These are phyloP conservation scores for Ogataea salicorniae DNA, from an alignment of 805 yeast species.

Conservation along the genomic window DNA sequence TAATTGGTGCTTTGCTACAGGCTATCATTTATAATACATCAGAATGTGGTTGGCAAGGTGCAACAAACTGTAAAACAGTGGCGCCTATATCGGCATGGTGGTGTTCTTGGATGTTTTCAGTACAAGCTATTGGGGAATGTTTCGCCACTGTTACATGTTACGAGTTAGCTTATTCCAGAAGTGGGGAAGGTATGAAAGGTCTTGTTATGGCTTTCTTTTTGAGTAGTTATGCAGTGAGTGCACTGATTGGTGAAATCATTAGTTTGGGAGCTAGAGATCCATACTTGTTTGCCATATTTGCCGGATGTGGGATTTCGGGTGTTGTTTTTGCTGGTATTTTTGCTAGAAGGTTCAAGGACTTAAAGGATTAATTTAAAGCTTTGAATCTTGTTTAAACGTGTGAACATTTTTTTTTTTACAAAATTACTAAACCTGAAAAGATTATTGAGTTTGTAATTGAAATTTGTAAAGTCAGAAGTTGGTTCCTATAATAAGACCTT, in stretches of 20 bases:
- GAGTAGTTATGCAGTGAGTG: slow-evolving; percentile 40
- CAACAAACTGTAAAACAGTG: slow-evolving; percentile 22
- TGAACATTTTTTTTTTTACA: too few species aligned
- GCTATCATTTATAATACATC: slow-evolving; percentile 37
- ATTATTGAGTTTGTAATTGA: too few species aligned
- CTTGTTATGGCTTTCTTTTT: slow-evolving; percentile 40
- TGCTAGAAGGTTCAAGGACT: slow-evolving; percentile 12
- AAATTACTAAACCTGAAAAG: too few species aligned
- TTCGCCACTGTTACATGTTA: slow-evolving; percentile 47
- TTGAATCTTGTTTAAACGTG: too few species aligned
- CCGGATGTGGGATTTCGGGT: slow-evolving; percentile 32
- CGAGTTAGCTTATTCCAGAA: slow-evolving; percentile 48
- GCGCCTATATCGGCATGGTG: slow-evolving; percentile 31
- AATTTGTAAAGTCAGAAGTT: too few species aligned
- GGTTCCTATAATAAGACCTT: slow-evolving; percentile 3
- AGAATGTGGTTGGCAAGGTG: slow-evolving; percentile 38
- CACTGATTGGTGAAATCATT: slow-evolving; percentile 38
- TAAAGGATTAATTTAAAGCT: not conserved
- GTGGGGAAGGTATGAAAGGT: slow-evolving; percentile 47
- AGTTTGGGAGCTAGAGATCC: slow-evolving; percentile 38
- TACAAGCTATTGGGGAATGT: slow-evolving; percentile 50
- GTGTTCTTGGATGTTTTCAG: slow-evolving; percentile 30
- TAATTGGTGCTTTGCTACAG: slow-evolving; percentile 45
- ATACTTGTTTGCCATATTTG: slow-evolving; percentile 33
- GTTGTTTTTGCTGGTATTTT: slow-evolving; percentile 23